Conservation (phyloP, 352 stramenopile genomes). For the Globisporangium alternatum region DNA sequence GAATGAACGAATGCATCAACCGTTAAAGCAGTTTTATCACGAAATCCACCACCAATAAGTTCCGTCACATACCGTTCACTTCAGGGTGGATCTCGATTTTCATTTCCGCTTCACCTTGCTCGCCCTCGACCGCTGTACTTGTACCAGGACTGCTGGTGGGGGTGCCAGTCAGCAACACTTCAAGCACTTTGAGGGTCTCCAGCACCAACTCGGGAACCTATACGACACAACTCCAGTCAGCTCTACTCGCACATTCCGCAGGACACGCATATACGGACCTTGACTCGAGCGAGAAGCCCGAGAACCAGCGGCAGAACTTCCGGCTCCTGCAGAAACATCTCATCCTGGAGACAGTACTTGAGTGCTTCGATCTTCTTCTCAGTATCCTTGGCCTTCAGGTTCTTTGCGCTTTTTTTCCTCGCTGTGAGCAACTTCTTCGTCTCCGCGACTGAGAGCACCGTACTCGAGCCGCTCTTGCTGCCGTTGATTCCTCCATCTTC, state of each 20-base stretch:
- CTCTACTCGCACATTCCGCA: neutral
- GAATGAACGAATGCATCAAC: neutral
- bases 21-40: neutral
- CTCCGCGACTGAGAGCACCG: neutral
- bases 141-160: neutral
- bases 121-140: neutral
- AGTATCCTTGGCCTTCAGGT: constrained; percentile 64
- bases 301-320: constrained; percentile 55
- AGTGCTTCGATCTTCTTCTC: constrained; percentile 62
- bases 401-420: constrained; percentile 59
- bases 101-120: neutral
- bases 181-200: constrained; percentile 29
- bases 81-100: constrained; percentile 27
- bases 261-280: constrained; percentile 27
- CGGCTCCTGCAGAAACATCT: constrained; percentile 54
- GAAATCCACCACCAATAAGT: constrained; percentile 1
- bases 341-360: constrained; percentile 46
- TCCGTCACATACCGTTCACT: constrained; percentile 31
- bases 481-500: neutral
- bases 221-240: neutral
- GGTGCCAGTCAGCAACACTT: constrained; percentile 23
- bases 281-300: constrained; percentile 41
- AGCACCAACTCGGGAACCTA: constrained; percentile 36
- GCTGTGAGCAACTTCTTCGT: constrained; percentile 34
- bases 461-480: neutral